Percentiles rank a stretch among this genome's conserved stretches.
These are phyloP conservation scores for Psilocybe cyanescens DNA, from an alignment of 768 basidiomycete species.

Conservation along the genomic window DNA sequence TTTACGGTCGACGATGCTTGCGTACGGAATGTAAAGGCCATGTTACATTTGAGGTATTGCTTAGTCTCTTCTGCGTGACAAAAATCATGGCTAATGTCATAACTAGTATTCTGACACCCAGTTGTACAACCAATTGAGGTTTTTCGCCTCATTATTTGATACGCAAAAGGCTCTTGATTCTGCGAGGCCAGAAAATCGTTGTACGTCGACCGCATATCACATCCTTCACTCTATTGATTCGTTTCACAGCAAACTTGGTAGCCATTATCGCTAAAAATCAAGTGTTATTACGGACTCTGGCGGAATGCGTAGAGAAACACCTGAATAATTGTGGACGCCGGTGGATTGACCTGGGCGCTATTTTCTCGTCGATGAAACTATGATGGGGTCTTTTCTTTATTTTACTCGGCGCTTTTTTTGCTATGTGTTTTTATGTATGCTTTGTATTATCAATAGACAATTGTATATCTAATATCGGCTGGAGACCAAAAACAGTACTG, in stretches of 20 bases:
- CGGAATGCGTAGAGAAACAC: slow-evolving; percentile 70
- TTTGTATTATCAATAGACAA: background rate
- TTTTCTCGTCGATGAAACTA: slow-evolving; percentile 85
- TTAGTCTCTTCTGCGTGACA: background rate
- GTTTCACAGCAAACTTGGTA: background rate
- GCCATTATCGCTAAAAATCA: slow-evolving; percentile 55
- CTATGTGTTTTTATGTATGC: background rate
- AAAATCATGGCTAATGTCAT: background rate
- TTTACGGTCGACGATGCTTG: slow-evolving; percentile 86
- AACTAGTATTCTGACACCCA: slow-evolving; percentile 80
- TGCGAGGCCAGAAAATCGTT: slow-evolving; percentile 43
- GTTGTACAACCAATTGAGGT: slow-evolving; percentile 91
- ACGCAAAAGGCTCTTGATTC: slow-evolving; percentile 59
- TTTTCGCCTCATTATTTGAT: slow-evolving; percentile 82
- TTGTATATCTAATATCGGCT: background rate
- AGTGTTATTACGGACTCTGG: slow-evolving; percentile 54
- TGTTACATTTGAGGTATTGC: slow-evolving; percentile 73
- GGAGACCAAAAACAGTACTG: background rate
- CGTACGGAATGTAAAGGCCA: slow-evolving; percentile 68
- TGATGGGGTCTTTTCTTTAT: slow-evolving; percentile 26
- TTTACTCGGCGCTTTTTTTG: background rate
- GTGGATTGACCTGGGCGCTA: slow-evolving; percentile 79
- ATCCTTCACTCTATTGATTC: background rate
- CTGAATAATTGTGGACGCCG: slow-evolving; percentile 87
- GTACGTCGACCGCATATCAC: slow-evolving; percentile 26